Base-by-base conservation (phyloP, 331 rosid genomes). In the Spiraea crenata region DNA sequence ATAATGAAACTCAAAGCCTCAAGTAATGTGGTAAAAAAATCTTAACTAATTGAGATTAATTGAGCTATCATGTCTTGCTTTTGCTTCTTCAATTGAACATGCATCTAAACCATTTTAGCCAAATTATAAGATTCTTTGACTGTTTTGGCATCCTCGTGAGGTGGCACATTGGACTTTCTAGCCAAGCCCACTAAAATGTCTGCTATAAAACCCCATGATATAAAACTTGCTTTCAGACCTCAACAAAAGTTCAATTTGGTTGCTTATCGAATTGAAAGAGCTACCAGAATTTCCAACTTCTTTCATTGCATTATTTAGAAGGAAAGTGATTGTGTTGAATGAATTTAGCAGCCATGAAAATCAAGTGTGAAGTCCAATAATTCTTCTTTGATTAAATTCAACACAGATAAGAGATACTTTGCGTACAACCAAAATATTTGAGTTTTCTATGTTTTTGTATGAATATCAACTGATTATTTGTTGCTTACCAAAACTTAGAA, bases 271-370 rank as follows among this genome's bases (percentile, higher is more conserved):
- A 25, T 59, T 15, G 64, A 20, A 14, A 15, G 54, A 69, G 44
- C 49, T 71, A 64, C 37, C 7, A n/a, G 68, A 60, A 55, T 62
- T 50, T 76, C 67, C 60, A 75, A 59, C 74, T 52, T 57, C 7
- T 60, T 60, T 20, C 1, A 15, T 10, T 57, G 47, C 17, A 5
- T 52, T 3, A 10, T 19, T 16, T 61, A 12, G 6, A 39, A 56
- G 16, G 47, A 55, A 56, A 56, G 65, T 37, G 72, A 63, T 31
- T 62, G 8, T 62, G 42, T 62, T 45, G 25, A 44, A 40, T 38
- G 35, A 65, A 11, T 17, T 11, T 16, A 17, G 63, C 42, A 58
- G n/a, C n/a, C n/a, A n/a, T n/a, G n/a, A n/a, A n/a, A n/a, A n/a
- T n/a, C n/a, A n/a, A n/a, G n/a, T n/a, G n/a, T n/a, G n/a, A n/a